A percentile compares a stretch with the other conserved stretches of the same genome.
These are phyloP conservation scores for Tricholoma furcatifolium DNA, from an alignment of 768 basidiomycete species.

Conservation along the genomic window DNA sequence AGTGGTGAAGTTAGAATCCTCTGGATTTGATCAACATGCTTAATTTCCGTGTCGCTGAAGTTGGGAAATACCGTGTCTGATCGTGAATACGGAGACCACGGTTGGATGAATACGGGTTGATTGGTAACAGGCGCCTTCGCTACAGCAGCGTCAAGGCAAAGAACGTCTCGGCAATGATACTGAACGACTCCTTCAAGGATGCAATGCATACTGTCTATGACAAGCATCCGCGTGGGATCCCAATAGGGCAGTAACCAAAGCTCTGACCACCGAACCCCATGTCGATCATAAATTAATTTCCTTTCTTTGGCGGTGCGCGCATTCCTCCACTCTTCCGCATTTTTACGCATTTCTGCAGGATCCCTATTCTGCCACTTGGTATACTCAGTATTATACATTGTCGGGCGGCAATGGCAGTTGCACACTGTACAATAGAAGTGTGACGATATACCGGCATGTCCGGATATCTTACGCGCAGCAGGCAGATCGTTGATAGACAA, in stretches of 20 bases:
- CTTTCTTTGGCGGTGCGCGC: constrained; percentile 12
- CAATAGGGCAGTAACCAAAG: constrained; percentile 27
- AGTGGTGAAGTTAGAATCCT: constrained; percentile 5
- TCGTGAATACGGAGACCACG: constrained; percentile 2
- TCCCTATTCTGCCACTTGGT: constrained; percentile 17
- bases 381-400: constrained; percentile 12
- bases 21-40: constrained; percentile 9
- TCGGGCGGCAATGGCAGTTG: constrained; percentile 14
- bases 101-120: constrained; percentile 6
- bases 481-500: constrained; percentile 25
- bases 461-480: constrained; percentile 26
- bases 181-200: constrained; percentile 24
- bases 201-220: constrained; percentile 38
- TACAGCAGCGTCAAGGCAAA: constrained; percentile 12
- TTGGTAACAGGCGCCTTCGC: constrained; percentile 4
- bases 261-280: constrained; percentile 27
- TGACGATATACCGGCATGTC: constrained; percentile 18
- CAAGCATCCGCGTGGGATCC: constrained; percentile 27
- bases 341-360: constrained; percentile 3
- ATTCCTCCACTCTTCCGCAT: constrained; percentile 21
- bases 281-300: constrained; percentile 15
- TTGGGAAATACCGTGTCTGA: background rate
- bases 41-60: constrained; percentile 5
- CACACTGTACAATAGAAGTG: constrained; percentile 32
- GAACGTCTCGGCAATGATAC: constrained; percentile 10